Evolutionary conservation across 2,329 filamentous ascomycete species (phyloP).

Genomic region (Trematosphaeria pertusa): DNA sequence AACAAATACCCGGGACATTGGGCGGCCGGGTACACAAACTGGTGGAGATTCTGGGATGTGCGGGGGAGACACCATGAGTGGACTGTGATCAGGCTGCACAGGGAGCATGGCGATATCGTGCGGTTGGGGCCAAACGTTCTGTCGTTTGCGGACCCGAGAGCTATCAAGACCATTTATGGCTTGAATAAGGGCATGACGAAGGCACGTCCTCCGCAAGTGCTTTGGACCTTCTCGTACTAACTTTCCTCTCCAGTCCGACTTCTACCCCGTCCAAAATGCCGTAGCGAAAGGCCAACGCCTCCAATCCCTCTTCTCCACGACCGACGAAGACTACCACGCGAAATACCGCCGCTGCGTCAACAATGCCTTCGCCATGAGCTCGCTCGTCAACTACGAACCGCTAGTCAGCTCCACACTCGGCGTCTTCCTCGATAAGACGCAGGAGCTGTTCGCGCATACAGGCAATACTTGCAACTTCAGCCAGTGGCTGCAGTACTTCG

Average conservation of each 20-base stretch:
- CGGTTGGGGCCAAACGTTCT: conserved; percentile 76
- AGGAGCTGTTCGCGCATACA: conserved; percentile 50
- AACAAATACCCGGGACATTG: conserved; percentile 76
- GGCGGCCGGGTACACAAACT: conserved; percentile 72
- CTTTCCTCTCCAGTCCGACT: conserved; percentile 68
- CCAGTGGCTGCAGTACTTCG: conserved; percentile 79
- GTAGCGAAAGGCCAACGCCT: conserved; percentile 72
- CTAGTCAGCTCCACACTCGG: conserved; percentile 78
- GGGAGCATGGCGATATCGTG: conserved; percentile 75
- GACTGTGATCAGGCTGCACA: conserved; percentile 72
- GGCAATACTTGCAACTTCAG: conserved; percentile 67
- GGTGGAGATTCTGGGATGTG: conserved; percentile 78
- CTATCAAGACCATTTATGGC: conserved; percentile 79
- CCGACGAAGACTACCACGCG: conserved; percentile 76
- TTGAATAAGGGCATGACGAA: conserved; percentile 83
- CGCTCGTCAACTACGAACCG: conserved; percentile 79
- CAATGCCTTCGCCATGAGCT: conserved; percentile 78
- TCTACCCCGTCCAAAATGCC: conserved; percentile 80
- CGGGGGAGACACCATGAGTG: conserved; percentile 68
- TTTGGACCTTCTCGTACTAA: conserved; percentile 7
- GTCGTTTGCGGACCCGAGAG: conserved; percentile 76
- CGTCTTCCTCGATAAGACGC: conserved; percentile 67
- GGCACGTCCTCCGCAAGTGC: conserved; percentile 52
- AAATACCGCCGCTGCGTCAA: conserved; percentile 78
- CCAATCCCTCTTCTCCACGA: conserved; percentile 77